Base-by-base conservation (phyloP, 805 yeast species). In the Yamadazyma endophytica region DNA sequence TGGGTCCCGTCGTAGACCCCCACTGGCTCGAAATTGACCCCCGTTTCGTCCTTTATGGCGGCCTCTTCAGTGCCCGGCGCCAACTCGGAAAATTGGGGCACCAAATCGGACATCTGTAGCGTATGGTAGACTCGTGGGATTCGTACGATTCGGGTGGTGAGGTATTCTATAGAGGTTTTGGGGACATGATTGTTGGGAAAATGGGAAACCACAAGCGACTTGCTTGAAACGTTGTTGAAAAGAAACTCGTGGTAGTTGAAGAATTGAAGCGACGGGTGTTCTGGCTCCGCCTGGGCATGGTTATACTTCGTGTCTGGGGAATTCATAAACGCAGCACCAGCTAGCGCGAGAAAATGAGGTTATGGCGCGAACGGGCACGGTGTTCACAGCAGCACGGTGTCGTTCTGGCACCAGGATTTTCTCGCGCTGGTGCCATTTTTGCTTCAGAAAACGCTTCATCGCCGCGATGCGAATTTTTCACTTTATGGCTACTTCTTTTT, bases 221-320 rank as follows among this genome's bases (percentile, higher is more conserved):
- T 13, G 2, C 24, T 26, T 2, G 44, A 37, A 15, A 35, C 31
- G 50, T 66, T 64, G 13, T 50, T 47, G 9, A 60, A 57, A 4
- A 70, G 43, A 46, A 61, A 77, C 49, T 82, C 89, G 47, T 82
- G 86, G 44, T 79, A 80, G 49, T 82, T 82, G 67, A 78, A 82
- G 49, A 76, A 79, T 33, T 36, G 38, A 14, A 56, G 40, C 14
- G 12, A n/a, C n/a, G n/a, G n/a, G n/a, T n/a, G n/a, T n/a, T n/a
- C n/a, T n/a, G n/a, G n/a, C n/a, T n/a, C 21, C 6, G 15, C 13
- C 17, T 21, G 14, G 9, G 20, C 16, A n/a, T 26, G 21, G 5
- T 42, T 36, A 35, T 51, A 44, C 32, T 50, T 50, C 5, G 47
- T 32, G 24, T 36, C 35, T 1, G 57, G 55, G 25, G 37, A 40